phyloP scores from a whole-genome alignment of 192 early-diverging fungal species.

The Powellomyces hirtus region DNA sequence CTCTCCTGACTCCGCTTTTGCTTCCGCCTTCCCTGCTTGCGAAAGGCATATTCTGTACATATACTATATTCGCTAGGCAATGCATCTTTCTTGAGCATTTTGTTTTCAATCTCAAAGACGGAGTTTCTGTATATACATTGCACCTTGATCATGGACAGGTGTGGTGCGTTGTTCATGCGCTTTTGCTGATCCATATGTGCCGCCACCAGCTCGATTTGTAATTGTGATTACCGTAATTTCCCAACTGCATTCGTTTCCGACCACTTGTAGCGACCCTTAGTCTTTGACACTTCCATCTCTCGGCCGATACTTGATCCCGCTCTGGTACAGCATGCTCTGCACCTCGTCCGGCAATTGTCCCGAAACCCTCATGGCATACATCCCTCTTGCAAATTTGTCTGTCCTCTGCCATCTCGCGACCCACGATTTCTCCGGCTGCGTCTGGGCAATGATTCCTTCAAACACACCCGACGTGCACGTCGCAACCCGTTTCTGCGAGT shows the following conservation, averaged over 20 bases:
- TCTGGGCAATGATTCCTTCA: constrained; percentile 48
- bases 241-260: neutral
- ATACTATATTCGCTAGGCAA: too few species aligned
- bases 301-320: constrained; percentile 49
- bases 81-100: too few species aligned
- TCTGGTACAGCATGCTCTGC: constrained; percentile 31
- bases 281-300: constrained; percentile 52
- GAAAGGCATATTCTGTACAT: too few species aligned
- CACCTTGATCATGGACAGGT: too few species aligned
- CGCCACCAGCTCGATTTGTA: too few species aligned
- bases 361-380: constrained; percentile 51
- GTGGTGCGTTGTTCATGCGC: too few species aligned
- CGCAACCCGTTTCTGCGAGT: constrained; percentile 1
- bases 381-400: constrained; percentile 48
- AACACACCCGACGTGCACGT: constrained; percentile 44
- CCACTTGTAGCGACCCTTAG: constrained; percentile 17
- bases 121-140: too few species aligned
- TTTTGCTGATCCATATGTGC: too few species aligned
- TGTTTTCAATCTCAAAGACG: too few species aligned
- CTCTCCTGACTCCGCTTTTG: too few species aligned
- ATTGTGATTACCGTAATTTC: too few species aligned
- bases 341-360: constrained; percentile 49
- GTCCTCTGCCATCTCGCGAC: constrained; percentile 53
- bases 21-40: too few species aligned
- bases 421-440: constrained; percentile 44